Percentiles rank a stretch among this genome's conserved stretches.
Evolutionary conservation across 257 asterid genomes (phyloP).

Genomic region (Paulownia fortunei): DNA sequence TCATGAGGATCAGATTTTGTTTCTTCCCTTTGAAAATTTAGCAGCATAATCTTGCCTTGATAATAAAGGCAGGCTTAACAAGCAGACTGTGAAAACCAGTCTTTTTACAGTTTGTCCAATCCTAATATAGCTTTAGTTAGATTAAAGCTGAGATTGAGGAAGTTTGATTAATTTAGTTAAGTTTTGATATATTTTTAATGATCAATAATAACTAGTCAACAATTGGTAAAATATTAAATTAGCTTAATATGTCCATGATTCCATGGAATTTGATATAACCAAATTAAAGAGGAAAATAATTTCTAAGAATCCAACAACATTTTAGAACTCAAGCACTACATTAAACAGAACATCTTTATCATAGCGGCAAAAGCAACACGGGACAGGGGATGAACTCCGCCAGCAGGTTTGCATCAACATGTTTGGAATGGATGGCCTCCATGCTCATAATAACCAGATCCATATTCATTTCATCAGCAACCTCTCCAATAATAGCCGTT

Average conservation of each 20-base stretch:
- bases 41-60: too few relatives aligned
- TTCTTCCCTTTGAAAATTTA: too few relatives aligned
- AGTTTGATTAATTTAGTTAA: too few relatives aligned
- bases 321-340: neutral
- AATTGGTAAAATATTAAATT: too few relatives aligned
- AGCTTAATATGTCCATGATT: neutral
- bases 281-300: neutral
- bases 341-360: slow-evolving; percentile 12
- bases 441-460: slow-evolving; percentile 94
- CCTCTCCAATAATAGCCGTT: slow-evolving; percentile 94
- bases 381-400: slow-evolving; percentile 99
- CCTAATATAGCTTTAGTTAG: too few relatives aligned
- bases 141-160: too few relatives aligned
- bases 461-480: slow-evolving; percentile 94
- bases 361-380: slow-evolving; percentile 80
- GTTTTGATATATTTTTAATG: too few relatives aligned
- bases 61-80: too few relatives aligned
- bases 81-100: too few relatives aligned
- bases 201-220: too few relatives aligned
- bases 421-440: slow-evolving; percentile 98
- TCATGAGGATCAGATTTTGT: too few relatives aligned
- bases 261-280: slow-evolving; percentile 1
- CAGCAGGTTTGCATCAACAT: slow-evolving; percentile 91
- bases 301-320: slow-evolving; percentile 3
- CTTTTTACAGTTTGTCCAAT: too few relatives aligned